Conservation (phyloP, 2,329 filamentous ascomycete genomes). For the Cadophora luteo-olivacea region DNA sequence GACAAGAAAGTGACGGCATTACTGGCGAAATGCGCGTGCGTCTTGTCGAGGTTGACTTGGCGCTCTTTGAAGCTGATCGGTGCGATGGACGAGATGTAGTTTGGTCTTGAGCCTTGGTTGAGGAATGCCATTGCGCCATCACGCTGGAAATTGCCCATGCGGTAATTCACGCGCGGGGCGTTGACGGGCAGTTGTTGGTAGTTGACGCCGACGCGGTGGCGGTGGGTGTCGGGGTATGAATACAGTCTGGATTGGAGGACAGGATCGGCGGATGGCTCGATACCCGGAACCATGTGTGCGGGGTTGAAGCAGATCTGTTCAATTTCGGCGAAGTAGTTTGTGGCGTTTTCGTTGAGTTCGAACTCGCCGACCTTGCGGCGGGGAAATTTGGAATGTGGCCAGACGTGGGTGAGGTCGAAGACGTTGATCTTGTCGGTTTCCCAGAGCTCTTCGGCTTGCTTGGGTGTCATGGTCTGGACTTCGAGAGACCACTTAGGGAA, state of each 20-base stretch:
- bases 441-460: constrained; percentile 56
- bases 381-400: constrained; percentile 55
- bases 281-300: constrained; percentile 67
- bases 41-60: constrained; percentile 47
- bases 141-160: constrained; percentile 46
- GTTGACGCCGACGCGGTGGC: constrained; percentile 61
- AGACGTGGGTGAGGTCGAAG: constrained; percentile 61
- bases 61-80: constrained; percentile 47
- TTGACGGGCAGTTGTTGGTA: constrained; percentile 62
- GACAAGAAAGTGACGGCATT: constrained; percentile 52
- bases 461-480: constrained; percentile 58
- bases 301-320: constrained; percentile 74
- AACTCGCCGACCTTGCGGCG: constrained; percentile 57
- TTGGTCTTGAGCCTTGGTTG: constrained; percentile 57
- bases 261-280: constrained; percentile 72
- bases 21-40: constrained; percentile 50
- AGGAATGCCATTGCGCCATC: constrained; percentile 46
- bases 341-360: constrained; percentile 55
- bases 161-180: constrained; percentile 45
- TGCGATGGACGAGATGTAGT: constrained; percentile 48
- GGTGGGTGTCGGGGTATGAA: constrained; percentile 70
- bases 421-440: constrained; percentile 52
- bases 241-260: constrained; percentile 72
- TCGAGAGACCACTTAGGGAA: constrained; percentile 61
- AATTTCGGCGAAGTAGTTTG: constrained; percentile 68